Base-by-base conservation (phyloP, 495 filamentous ascomycete genomes). In the Clavariopsis aquatica region DNA sequence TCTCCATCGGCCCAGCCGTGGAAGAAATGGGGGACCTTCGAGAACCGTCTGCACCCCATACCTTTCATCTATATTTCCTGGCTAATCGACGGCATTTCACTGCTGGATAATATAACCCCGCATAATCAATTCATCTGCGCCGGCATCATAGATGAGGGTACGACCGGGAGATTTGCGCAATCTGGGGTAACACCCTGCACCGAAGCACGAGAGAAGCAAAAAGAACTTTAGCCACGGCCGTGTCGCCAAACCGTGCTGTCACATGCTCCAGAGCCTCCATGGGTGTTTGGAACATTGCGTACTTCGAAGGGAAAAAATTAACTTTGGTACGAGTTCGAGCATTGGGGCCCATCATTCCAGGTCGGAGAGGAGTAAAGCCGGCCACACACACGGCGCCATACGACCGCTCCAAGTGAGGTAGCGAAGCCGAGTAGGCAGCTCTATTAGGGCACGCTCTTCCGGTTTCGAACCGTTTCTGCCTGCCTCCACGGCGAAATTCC, bases 11-110 rank as follows among this genome's bases (percentile, higher is more conserved):
- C 49, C 23, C 17, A 9, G 51, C 15, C 20, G 47, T 23, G 47
- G 47, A 49, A 49, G 49, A 26, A 55, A 22, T 52, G 57, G 52
- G 52, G 36, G 24, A 27, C 19, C 64, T 68, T 68, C 65, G 51
- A 38, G 65, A 68, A 68, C 49, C 36, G 26, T 64, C 60, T 68
- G 52, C 55, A 64, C 65, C 65, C 65, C 65, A 64, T 52, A 68
- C 23, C 43, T n/a, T 64, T 63, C 59, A 68, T 63, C 46, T 64
- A 59, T 20, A 52, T 58, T 64, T 54, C 49, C 65, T 24, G 60
- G 65, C 52, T 59, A 29, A 38, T 29, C 49, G 26, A 36, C 22
- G 17, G 22, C 22, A 34, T 9, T 24, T 19, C 10, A 19, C 8
- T 20, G 6, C 9, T 36, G 43, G n/a, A 29, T 52, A 27, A 43